Base-by-base conservation (phyloP, 805 yeast species). In the Debaryomyces hansenii region DNA sequence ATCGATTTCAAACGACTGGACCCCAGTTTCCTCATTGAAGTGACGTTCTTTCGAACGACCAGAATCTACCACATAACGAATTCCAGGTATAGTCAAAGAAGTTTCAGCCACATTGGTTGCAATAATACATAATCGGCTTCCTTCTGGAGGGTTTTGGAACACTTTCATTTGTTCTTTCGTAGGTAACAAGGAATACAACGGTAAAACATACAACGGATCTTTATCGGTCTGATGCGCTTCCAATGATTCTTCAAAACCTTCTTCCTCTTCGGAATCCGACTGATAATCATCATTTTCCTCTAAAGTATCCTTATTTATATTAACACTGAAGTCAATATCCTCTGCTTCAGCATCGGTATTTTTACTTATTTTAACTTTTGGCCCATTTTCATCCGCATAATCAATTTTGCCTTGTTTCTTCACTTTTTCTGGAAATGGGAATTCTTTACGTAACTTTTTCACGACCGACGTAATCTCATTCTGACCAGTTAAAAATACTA, bases 71-170 rank as follows among this genome's bases (percentile, higher is more conserved):
- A 94, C 99, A 60, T 94, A 94, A 47, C 95, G 74, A 33, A 95
- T 87, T 8, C 96, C 95, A 0, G 99, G 99, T 56, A 94, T 94
- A 0, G 99, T 94, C 62, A 94, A 77, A 1, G 97, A 90, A 0
- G 99, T 94, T 64, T 94, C 99, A 0, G 99, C 99, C 47, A 94
- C 96, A 61, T 94, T 94, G 1, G 99, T 94, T 4, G 99, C 96
- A 28, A 94, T 89, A 34, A 94, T 86, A 72, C 97, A 90, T 8
- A 94, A 65, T 57, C 99, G 77, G 35, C 90, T 78, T 4, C 96
- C 96, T 20, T 72, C 69, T 2, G 99, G 99, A 2, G 97, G 96
- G 0, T 75, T 72, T 46, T 87, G 80, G 61, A 94, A 94, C 2
- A 94, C 96, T 60, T 84, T 87, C 90, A 94, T 84, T 69, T 94